A percentile compares a stretch with the other conserved stretches of the same genome.
These are phyloP conservation scores for Gossypium davidsonii DNA, from an alignment of 441 rosid genomes.

Conservation along the genomic window DNA sequence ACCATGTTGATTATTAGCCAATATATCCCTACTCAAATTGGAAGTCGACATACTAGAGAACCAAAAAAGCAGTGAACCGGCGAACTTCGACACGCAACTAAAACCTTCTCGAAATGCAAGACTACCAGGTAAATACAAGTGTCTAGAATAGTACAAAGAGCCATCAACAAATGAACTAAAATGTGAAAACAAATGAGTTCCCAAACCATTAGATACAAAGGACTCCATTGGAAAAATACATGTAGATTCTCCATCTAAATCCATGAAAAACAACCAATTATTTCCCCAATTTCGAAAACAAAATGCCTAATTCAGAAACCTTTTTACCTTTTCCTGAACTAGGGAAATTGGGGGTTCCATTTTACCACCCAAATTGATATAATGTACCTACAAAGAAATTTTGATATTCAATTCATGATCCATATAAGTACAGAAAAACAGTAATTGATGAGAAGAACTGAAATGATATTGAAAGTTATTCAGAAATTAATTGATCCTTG, in stretches of 20 bases:
- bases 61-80: constrained; percentile 50
- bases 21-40: constrained; percentile 34
- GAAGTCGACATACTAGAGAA: constrained; percentile 43
- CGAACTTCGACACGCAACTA: constrained; percentile 53
- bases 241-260: constrained; percentile 40
- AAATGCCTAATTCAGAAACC: constrained; percentile 10
- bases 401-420: neutral
- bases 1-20: constrained; percentile 24
- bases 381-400: constrained; percentile 23
- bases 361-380: neutral
- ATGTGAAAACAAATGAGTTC: constrained; percentile 37
- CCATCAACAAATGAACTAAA: constrained; percentile 11
- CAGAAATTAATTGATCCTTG: too few species aligned
- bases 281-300: constrained; percentile 28
- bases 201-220: constrained; percentile 31
- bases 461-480: neutral
- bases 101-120: constrained; percentile 53
- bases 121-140: constrained; percentile 41
- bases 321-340: neutral
- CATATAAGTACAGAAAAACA: neutral
- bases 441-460: neutral
- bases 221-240: constrained; percentile 40
- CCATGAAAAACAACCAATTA: constrained; percentile 37
- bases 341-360: neutral
- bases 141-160: constrained; percentile 21